phyloP scores from a whole-genome alignment of 2,329 filamentous ascomycete species.

The Emericellopsis atlantica region DNA sequence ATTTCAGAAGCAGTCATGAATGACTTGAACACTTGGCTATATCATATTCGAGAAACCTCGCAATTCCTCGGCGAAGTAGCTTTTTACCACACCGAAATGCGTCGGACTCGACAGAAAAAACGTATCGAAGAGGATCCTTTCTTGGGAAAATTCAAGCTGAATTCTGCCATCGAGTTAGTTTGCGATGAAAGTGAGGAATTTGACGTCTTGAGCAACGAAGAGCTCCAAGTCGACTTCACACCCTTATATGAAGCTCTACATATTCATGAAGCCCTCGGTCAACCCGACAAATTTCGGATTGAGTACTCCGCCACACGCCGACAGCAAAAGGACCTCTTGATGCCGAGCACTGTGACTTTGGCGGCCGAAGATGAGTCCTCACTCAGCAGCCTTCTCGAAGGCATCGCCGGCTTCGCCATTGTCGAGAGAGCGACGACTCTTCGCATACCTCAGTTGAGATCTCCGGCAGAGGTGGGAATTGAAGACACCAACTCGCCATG shows the following conservation, averaged over 20 bases:
- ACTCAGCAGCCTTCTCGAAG: constrained; percentile 82
- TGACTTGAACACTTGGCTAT: constrained; percentile 94
- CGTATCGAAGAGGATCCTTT: constrained; percentile 65
- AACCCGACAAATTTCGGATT: constrained; percentile 78
- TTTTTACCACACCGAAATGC: constrained; percentile 88
- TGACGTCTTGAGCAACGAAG: constrained; percentile 89
- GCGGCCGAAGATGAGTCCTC: constrained; percentile 73
- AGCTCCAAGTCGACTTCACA: constrained; percentile 86
- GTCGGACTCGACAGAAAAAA: constrained; percentile 71
- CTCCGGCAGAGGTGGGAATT: constrained; percentile 60
- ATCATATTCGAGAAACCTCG: constrained; percentile 85
- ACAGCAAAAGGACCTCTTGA: constrained; percentile 80
- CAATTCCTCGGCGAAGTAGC: constrained; percentile 93
- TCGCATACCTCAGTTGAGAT: constrained; percentile 70
- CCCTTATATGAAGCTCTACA: constrained; percentile 91
- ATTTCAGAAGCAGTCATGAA: constrained; percentile 96
- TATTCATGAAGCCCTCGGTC: constrained; percentile 88
- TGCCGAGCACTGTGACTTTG: constrained; percentile 65
- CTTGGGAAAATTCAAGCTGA: constrained; percentile 75
- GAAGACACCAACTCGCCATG: not conserved
- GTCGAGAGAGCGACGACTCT: constrained; percentile 91
- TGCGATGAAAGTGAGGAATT: constrained; percentile 94
- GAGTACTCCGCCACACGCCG: constrained; percentile 89
- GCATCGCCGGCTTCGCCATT: constrained; percentile 92
- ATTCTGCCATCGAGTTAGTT: constrained; percentile 90